Evolutionary conservation across 495 filamentous ascomycete genomes (phyloP), one percentile per base, ranked within the genome.

Genomic region (Penicillium arizonense): DNA sequence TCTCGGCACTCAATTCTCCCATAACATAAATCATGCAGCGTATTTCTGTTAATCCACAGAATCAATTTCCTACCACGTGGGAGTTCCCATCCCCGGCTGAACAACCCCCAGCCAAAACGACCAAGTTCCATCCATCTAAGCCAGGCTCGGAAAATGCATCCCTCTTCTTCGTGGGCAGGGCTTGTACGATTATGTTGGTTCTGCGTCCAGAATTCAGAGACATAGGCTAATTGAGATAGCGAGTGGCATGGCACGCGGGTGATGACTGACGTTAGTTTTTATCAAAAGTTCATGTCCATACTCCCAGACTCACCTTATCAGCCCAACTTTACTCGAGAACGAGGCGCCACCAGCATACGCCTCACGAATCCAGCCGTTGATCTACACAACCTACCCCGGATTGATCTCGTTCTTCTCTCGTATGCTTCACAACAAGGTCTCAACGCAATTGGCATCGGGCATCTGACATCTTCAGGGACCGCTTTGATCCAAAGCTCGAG

Each of bases 261-360:
- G 38, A 77, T 89, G 53, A 89, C 85, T 2, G 86, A 89, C 67
- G 66, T 63, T 20, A 54, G 52, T 50, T 23, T 28, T 28, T 28
- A 11, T 50, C 11, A 5, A 24, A 14, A 8, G 23, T 4, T 11
- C 12, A 9, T 7, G 28, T 30, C 9, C 28, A 11, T 14, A 21
- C 3, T 34, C 20, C 5, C 4, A 34, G 7, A 36, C 37, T 57
- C 12, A 52, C 38, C 7, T 1, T 23, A 39, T 10, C 40, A 77
- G 68, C 77, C 85, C 26, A 90, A 88, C 65, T 88, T 88, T 67
- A 77, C 89, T 1, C 73, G 88, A 9, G 86, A 83, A 0, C 84
- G 84, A 1, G 84, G 83, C 1, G 80, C 88, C 0, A 77, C 77
- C 1, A 71, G 73, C 0, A 61, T 67, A 23, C 71, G 86, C 0